Conservation (phyloP, 1,284 basidiomycete species). For the Cryptococcus hybrid region DNA sequence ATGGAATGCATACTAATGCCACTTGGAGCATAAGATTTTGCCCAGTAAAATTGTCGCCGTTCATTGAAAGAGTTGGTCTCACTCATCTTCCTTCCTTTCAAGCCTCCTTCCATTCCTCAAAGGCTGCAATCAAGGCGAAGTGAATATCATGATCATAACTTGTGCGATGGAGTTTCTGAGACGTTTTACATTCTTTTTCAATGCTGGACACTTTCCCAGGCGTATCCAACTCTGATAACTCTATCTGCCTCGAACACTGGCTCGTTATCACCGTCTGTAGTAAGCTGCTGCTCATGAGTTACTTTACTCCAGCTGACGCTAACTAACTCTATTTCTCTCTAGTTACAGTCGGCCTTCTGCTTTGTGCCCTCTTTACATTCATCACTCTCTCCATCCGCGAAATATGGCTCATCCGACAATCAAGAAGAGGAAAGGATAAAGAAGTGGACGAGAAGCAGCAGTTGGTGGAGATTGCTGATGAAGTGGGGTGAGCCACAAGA, state of each 20-base stretch:
- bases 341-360: background rate
- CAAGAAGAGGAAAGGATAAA: background rate
- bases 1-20: too few relatives aligned
- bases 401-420: conserved; percentile 2
- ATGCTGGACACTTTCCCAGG: conserved; percentile 1
- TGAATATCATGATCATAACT: too few relatives aligned
- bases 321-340: background rate
- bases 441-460: conserved; percentile 6
- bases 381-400: conserved; percentile 7
- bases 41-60: too few relatives aligned
- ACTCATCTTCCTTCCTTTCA: too few relatives aligned
- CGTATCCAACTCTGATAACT: background rate
- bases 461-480: conserved; percentile 4
- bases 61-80: too few relatives aligned
- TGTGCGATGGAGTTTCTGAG: too few relatives aligned
- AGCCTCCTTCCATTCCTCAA: too few relatives aligned
- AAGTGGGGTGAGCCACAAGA: background rate
- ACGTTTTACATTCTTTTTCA: too few relatives aligned
- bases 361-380: background rate
- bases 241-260: background rate
- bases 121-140: too few relatives aligned
- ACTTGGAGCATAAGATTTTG: too few relatives aligned
- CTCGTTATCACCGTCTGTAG: background rate
- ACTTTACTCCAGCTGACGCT: background rate
- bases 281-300: background rate